Conservation (phyloP, 1,284 basidiomycete species). For the Boletus sp. region DNA sequence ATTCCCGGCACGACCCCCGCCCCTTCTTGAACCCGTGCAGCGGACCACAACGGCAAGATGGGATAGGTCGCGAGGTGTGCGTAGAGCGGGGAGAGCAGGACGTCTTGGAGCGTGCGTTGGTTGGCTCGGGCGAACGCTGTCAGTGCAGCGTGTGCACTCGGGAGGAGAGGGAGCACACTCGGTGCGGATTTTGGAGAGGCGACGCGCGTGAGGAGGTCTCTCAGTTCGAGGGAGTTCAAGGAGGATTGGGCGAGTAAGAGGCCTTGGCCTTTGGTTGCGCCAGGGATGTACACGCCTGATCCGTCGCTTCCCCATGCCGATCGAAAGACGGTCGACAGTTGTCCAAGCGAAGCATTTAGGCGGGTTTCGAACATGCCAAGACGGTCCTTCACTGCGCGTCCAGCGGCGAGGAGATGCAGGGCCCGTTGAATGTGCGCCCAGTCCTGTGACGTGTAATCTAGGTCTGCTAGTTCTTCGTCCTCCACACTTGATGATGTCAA, state of each 20-base stretch:
- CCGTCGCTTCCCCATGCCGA: slow-evolving; percentile 52
- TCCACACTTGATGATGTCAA: slow-evolving; percentile 32
- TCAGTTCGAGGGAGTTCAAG: slow-evolving; percentile 78
- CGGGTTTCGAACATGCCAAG: slow-evolving; percentile 68
- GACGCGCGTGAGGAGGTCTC: slow-evolving; percentile 59
- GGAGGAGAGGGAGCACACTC: slow-evolving; percentile 44
- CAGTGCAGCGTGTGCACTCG: slow-evolving; percentile 58
- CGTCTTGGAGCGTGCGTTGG: slow-evolving; percentile 76
- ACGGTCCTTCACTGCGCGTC: slow-evolving; percentile 67
- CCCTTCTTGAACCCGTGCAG: too few relatives aligned
- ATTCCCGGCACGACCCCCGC: slow-evolving; percentile 42
- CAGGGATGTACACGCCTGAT: slow-evolving; percentile 52
- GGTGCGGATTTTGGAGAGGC: slow-evolving; percentile 24
- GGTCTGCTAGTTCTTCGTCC: slow-evolving; percentile 58
- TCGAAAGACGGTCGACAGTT: slow-evolving; percentile 59
- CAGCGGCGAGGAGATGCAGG: slow-evolving; percentile 79
- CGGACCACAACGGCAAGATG: slow-evolving; percentile 66
- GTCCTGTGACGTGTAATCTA: slow-evolving; percentile 86
- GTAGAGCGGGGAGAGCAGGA: slow-evolving; percentile 83
- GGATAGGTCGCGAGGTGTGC: slow-evolving; percentile 76
- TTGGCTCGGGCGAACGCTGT: slow-evolving; percentile 68
- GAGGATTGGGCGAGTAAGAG: slow-evolving; percentile 76
- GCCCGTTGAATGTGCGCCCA: slow-evolving; percentile 83
- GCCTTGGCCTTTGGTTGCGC: slow-evolving; percentile 67
- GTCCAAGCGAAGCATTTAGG: slow-evolving; percentile 55